Evolutionary conservation across 371 early-diverging fungal genomes (phyloP), one percentile per base, ranked within the genome.

Genomic region (Rhizopus microsporus): DNA sequence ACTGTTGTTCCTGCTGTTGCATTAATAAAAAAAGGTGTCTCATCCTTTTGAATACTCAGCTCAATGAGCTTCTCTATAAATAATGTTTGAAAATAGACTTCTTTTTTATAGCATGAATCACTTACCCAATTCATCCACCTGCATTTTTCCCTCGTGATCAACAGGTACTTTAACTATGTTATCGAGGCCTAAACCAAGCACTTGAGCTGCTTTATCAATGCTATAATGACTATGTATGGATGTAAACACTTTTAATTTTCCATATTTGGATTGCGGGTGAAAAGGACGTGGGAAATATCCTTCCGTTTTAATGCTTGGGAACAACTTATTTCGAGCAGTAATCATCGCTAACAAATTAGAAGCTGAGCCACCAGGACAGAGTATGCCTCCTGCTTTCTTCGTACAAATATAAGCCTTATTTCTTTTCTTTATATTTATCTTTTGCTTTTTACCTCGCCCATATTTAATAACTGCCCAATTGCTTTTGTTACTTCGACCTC

Each of bases 1-100:
- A 94, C 94, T 4, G 94, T 94, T 0, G 95, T 93, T 29, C 94
- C 95, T 15, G 92, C 88, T 1, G 94, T 94, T 7, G 87, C 87
- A 65, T 90, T 90, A 61, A 94, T 84, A 61, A 92, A 92, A 60
- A 92, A 93, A 12, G 94, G 94, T 7, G 77, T 77, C 34, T 74
- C 74, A 30, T 64, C 71, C 10, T 65, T 61, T 16, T 57, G 69
- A 12, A 83, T 60, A 1, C 79, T 71, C 12, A 65, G 61, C 17
- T 68, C 61, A 12, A 92, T 74, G 42, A 81, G 40, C 5, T 54
- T 62, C 45, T 88, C 87, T 81, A 72, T 16, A 50, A 30, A 40
- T 48, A 3, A 54, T 17, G 44, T 35, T 8, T 12, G 38, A 6
- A 5, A 43, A 34, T n/a, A 33, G 3, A 13, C 29, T 17, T 52